phyloP scores from a whole-genome alignment of 2,329 filamentous ascomycete species.

The Chrysosporium keratinophilum region DNA sequence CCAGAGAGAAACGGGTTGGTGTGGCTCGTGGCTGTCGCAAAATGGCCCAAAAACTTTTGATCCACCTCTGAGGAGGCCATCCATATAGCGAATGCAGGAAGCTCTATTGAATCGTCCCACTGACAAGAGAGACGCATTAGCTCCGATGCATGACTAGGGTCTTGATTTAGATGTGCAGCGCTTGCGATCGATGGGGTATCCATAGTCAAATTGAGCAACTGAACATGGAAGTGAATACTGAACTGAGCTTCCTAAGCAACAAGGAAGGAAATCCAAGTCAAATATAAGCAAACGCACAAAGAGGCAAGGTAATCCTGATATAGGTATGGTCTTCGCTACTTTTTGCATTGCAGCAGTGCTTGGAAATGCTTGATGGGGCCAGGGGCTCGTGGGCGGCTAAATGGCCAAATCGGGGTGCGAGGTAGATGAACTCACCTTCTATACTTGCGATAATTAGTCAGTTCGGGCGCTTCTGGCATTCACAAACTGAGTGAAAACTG shows the following conservation, averaged over 20 bases:
- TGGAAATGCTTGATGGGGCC: slow-evolving; percentile 8
- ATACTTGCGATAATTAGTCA: neutral
- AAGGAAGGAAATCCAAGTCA: neutral
- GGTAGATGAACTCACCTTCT: slow-evolving; percentile 7
- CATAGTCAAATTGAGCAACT: neutral
- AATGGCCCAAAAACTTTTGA: slow-evolving; percentile 87
- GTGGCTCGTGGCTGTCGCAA: slow-evolving; percentile 67
- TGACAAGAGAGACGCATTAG: slow-evolving; percentile 15
- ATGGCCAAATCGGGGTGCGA: slow-evolving; percentile 2
- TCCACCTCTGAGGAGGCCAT: slow-evolving; percentile 98
- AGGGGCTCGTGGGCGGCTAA: slow-evolving; percentile 5
- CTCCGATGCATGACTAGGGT: slow-evolving; percentile 3
- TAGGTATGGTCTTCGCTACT: neutral
- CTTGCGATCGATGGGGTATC: neutral
- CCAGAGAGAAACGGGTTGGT: slow-evolving; percentile 64
- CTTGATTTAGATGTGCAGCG: neutral
- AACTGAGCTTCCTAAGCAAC: neutral
- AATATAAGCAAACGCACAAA: neutral
- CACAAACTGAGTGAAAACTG: neutral
- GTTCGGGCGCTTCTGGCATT: slow-evolving; percentile 1
- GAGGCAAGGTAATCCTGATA: neutral
- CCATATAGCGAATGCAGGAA: slow-evolving; percentile 31
- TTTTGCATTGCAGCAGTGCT: neutral
- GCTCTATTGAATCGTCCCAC: slow-evolving; percentile 24
- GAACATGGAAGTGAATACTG: neutral